phyloP scores from a whole-genome alignment of 192 early-diverging fungal species.

The Lunasporangiospora selenospora region DNA sequence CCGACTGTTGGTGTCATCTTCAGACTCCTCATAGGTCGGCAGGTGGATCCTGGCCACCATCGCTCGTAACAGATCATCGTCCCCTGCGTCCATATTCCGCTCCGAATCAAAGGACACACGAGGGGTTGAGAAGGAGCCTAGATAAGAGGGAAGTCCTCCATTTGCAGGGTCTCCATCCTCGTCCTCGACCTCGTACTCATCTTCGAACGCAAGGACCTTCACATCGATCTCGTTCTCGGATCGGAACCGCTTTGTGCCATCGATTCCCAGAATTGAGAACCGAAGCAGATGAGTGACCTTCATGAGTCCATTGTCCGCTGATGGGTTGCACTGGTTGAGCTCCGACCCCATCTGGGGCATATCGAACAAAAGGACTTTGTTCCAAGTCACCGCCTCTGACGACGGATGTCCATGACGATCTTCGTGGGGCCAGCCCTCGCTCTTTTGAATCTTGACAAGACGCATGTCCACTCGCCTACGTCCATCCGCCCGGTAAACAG shows the following conservation, averaged over 20 bases:
- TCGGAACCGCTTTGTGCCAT: slow-evolving; percentile 18
- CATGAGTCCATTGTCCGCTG: slow-evolving; percentile 39
- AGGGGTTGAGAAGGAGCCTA: slow-evolving; percentile 40
- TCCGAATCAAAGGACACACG: slow-evolving; percentile 45
- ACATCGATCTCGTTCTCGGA: slow-evolving; percentile 39
- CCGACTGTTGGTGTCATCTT: slow-evolving; percentile 31
- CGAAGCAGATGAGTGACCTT: slow-evolving; percentile 31
- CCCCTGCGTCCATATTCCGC: slow-evolving; percentile 27
- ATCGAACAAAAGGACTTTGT: slow-evolving; percentile 43
- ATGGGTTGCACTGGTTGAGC: slow-evolving; percentile 36
- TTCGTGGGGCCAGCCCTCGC: slow-evolving; percentile 27
- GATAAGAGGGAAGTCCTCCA: slow-evolving; percentile 21
- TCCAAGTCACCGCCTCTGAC: slow-evolving; percentile 36
- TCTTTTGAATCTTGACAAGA: slow-evolving; percentile 46
- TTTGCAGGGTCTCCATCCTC: background rate
- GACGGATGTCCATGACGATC: background rate
- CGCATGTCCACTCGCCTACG: slow-evolving; percentile 43
- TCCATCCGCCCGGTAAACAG: slow-evolving; percentile 36
- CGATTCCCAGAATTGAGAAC: slow-evolving; percentile 35
- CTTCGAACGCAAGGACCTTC: slow-evolving; percentile 41
- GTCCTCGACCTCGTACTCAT: slow-evolving; percentile 13
- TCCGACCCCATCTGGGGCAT: slow-evolving; percentile 44
- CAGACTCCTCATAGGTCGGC: slow-evolving; percentile 40
- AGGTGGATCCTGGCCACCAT: slow-evolving; percentile 35
- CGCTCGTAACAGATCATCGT: slow-evolving; percentile 22